Evolutionary conservation across 352 stramenopile species (phyloP).

Genomic region (Phytophthora fragariaefolia): DNA sequence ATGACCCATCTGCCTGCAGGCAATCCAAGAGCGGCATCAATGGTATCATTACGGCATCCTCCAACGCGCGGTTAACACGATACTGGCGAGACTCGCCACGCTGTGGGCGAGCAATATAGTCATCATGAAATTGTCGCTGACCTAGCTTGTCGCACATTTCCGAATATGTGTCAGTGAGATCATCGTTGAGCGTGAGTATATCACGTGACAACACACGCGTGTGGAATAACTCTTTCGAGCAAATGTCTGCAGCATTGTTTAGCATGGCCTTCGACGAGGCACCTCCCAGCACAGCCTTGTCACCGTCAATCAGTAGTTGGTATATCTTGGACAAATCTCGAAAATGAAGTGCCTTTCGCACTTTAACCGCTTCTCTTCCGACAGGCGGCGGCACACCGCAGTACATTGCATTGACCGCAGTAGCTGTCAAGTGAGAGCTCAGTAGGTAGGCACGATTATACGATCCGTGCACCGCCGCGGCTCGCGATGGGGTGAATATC

Average conservation of each 20-base stretch:
- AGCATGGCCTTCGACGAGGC: slow-evolving; percentile 22
- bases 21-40: slow-evolving; percentile 41
- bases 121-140: slow-evolving; percentile 17
- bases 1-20: slow-evolving; percentile 32
- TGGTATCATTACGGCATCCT: slow-evolving; percentile 36
- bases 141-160: slow-evolving; percentile 21
- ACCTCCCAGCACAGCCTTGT: slow-evolving; percentile 20
- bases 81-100: slow-evolving; percentile 24
- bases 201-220: slow-evolving; percentile 41
- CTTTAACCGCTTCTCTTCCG: slow-evolving; percentile 18
- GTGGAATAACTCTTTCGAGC: slow-evolving; percentile 21
- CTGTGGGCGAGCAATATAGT: slow-evolving; percentile 19
- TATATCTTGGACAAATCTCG: slow-evolving; percentile 31
- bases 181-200: slow-evolving; percentile 38
- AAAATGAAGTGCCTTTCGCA: slow-evolving; percentile 30
- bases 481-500: slow-evolving; percentile 43
- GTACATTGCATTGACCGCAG: slow-evolving; percentile 33
- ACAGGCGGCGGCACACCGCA: slow-evolving; percentile 6
- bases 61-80: slow-evolving; percentile 16
- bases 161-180: slow-evolving; percentile 35
- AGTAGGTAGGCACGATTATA: slow-evolving; percentile 37
- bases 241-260: slow-evolving; percentile 16
- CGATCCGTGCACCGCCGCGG: slow-evolving; percentile 23
- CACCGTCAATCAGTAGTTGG: slow-evolving; percentile 27
- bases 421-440: slow-evolving; percentile 32